phyloP scores from a whole-genome alignment of 257 asterid species.

The Scutellaria baicalensis region DNA sequence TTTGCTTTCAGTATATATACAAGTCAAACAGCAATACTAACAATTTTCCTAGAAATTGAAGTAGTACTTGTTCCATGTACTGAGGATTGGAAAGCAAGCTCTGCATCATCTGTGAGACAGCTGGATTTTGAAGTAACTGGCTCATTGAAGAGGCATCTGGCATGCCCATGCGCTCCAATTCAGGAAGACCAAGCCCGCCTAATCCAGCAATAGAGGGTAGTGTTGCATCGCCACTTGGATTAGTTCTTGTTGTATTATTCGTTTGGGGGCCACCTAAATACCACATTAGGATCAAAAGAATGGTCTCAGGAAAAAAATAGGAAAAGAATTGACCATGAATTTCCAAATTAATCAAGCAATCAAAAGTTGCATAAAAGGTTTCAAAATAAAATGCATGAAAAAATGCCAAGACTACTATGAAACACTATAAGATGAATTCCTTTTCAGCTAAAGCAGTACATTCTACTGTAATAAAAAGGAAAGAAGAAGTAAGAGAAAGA shows the following conservation, averaged over 20 bases:
- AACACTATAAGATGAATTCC: neutral
- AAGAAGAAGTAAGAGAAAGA: too few relatives aligned
- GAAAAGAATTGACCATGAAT: neutral
- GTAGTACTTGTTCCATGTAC: slow-evolving; percentile 41
- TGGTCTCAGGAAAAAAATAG: neutral
- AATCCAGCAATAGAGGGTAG: slow-evolving; percentile 34
- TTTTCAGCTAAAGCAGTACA: neutral
- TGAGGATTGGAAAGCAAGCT: slow-evolving; percentile 53
- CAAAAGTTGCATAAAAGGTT: neutral
- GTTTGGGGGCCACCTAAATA: slow-evolving; percentile 36
- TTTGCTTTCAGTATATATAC: neutral
- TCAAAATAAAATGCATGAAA: neutral
- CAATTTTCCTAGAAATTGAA: neutral
- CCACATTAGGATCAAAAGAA: slow-evolving; percentile 13
- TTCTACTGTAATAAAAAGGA: neutral
- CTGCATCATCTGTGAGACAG: slow-evolving; percentile 50
- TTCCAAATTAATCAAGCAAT: neutral
- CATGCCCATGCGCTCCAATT: slow-evolving; percentile 25
- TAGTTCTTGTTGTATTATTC: slow-evolving; percentile 36
- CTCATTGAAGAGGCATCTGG: slow-evolving; percentile 30
- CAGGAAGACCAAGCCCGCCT: slow-evolving; percentile 49
- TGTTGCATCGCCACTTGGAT: slow-evolving; percentile 34
- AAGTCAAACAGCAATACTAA: neutral
- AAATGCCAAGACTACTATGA: neutral
- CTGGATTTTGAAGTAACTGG: slow-evolving; percentile 50